Conservation (phyloP, 768 basidiomycete species). For the Hericium erinaceus region DNA sequence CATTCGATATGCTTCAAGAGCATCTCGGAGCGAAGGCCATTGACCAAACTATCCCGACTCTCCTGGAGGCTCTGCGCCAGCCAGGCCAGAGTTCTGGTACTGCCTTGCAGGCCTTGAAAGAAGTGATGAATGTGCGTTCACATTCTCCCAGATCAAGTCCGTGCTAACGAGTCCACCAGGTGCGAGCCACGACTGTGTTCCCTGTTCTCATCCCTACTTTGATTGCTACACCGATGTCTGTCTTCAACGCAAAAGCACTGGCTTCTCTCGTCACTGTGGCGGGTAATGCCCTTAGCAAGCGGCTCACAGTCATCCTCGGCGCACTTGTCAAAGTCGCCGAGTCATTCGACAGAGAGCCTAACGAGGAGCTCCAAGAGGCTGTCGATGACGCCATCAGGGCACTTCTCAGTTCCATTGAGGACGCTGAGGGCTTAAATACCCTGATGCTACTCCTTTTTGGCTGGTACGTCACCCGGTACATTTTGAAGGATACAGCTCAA, state of each 20-base stretch:
- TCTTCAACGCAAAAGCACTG: constrained; percentile 90
- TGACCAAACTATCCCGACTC: constrained; percentile 92
- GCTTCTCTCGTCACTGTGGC: constrained; percentile 90
- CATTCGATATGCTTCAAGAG: constrained; percentile 90
- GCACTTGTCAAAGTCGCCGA: constrained; percentile 76
- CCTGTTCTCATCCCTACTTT: constrained; percentile 93
- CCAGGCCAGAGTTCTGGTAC: constrained; percentile 94
- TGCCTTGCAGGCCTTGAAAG: constrained; percentile 83
- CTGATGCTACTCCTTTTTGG: constrained; percentile 83
- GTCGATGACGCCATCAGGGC: constrained; percentile 70
- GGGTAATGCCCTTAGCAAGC: constrained; percentile 78
- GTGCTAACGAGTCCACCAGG: constrained; percentile 33
- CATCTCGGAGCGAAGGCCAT: constrained; percentile 85
- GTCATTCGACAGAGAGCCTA: constrained; percentile 36
- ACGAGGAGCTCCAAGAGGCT: constrained; percentile 62
- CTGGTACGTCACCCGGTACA: constrained; percentile 45
- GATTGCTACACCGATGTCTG: constrained; percentile 82
- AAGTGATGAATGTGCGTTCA: constrained; percentile 75
- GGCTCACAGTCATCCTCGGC: constrained; percentile 68
- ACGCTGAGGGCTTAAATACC: constrained; percentile 82
- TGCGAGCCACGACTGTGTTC: constrained; percentile 92
- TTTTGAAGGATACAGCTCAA: not conserved
- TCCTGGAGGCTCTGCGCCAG: constrained; percentile 87
- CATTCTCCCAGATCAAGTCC: not conserved
- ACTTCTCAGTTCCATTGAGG: constrained; percentile 68